phyloP scores from a whole-genome alignment of 2,329 filamentous ascomycete genomes.

The Neofusicoccum kwambonambiense region DNA sequence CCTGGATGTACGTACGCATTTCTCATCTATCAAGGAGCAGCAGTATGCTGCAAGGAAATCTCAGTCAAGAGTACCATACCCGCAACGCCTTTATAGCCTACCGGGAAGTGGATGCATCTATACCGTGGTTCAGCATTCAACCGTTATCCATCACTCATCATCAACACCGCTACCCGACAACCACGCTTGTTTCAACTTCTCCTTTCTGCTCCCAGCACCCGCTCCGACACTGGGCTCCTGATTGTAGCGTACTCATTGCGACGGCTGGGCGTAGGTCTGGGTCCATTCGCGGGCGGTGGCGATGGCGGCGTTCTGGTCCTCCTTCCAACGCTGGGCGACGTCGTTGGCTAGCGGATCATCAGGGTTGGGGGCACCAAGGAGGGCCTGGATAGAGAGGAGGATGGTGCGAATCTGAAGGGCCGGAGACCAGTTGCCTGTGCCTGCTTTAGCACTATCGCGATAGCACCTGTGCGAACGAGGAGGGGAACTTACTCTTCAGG shows the following conservation, averaged over 20 bases:
- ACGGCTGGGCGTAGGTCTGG: constrained; percentile 64
- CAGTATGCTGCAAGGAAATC: neutral
- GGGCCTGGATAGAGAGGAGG: constrained; percentile 94
- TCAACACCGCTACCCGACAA: neutral
- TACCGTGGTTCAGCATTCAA: neutral
- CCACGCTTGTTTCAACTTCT: neutral
- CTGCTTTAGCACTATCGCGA: constrained; percentile 17
- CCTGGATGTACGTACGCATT: neutral
- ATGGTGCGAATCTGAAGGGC: constrained; percentile 97
- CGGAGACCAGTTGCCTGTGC: constrained; percentile 92
- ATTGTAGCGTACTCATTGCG: constrained; percentile 15
- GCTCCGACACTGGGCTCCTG: neutral
- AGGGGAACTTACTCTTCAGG: constrained; percentile 72
- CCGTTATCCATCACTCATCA: constrained; percentile 11
- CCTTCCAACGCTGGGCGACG: constrained; percentile 97
- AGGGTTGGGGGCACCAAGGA: constrained; percentile 93
- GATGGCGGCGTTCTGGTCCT: constrained; percentile 89
- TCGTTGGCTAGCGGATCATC: constrained; percentile 98
- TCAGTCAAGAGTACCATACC: neutral
- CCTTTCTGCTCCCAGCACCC: neutral
- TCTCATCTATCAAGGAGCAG: constrained; percentile 11
- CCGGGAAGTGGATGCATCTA: constrained; percentile 16
- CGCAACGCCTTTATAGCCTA: constrained; percentile 16
- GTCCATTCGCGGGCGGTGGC: constrained; percentile 93
- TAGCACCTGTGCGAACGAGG: neutral